Evolutionary conservation across 495 filamentous ascomycete species (phyloP), one percentile per base, ranked within the genome.

Genomic region (Schizothecium vesticola): DNA sequence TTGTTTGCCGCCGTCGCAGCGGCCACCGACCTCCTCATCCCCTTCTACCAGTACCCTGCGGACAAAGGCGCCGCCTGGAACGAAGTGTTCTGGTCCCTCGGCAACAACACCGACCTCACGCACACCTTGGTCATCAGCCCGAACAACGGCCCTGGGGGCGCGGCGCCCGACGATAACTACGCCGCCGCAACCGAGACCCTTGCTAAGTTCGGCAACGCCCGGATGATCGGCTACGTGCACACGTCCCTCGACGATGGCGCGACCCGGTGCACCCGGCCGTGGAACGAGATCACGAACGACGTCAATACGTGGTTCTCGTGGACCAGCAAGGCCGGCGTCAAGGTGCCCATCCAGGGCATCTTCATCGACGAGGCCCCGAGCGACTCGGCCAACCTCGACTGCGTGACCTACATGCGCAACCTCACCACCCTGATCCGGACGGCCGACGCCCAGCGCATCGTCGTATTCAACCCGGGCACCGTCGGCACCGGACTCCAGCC

Each of bases 61-160:
- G 23, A 60, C 71, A 65, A 70, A 60, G 66, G 61, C 51, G 71
- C 70, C 26, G 71, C 69, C 59, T 87, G 85, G 85, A 59, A n/a
- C n/a, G n/a, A n/a, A n/a, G n/a, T n/a, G n/a, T n/a, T n/a, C n/a
- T n/a, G n/a, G n/a, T n/a, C n/a, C 67, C 12, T 75, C 81, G 23
- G 66, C 10, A 59, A 79, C 13, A 70, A 83, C 59, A 75, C 80
- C 0, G 55, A 74, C 19, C 71, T 82, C 16, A 65, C 71, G 3
- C 82, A 78, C 71, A 74, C 80, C 23, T 71, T 85, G 9, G 78
- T 86, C 64, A 73, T 85, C 67, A 83, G 86, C 71, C 82, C 83
- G 2, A 61, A 73, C 65, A 77, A 70, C 69, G 84, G 84, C n/a
- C 84, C 84, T 0, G n/a, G n/a, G n/a, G 82, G 82, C 1, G 64